Evolutionary conservation across 75 land plant species (phyloP), one percentile per base, ranked within the genome.

Genomic region (Pseudotsuga menziesii): DNA sequence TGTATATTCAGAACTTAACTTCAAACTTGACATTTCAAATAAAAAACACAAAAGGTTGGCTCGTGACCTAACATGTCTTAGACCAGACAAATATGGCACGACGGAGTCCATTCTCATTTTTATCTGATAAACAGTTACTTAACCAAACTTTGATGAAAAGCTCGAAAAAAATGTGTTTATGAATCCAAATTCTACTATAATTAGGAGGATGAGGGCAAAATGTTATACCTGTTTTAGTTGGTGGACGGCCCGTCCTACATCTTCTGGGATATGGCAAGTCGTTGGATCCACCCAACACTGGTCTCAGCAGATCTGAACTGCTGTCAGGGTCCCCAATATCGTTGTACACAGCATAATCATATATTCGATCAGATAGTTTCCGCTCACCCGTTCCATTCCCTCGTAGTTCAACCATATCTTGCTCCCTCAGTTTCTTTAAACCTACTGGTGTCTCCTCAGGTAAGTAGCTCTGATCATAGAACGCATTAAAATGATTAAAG

Each of bases 311-410:
- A 1, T 79, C 62, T 16, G 54, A 14, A 44, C 57, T 44, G 0
- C 25, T 56, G 56, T 92, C 92, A 5, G 92, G 92, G 41, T 87
- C 59, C 4, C 94, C 94, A 19, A 92, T 56, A 57, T 92, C 94
- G 73, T 92, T 90, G 76, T 92, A 92, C 1, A 72, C 73, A 22
- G 78, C 90, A 67, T 92, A 92, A 57, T 90, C 94, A 56, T 92
- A 90, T 16, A 90, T 87, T 23, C 90, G 82, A 13, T 92, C 92
- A 1, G 1, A 23, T 1, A 3, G 15, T 56, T 86, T 79, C 19
- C 90, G 75, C 39, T 79, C 78, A 20, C 87, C 92, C 56, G 27
- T 69, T 8, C 88, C 90, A 73, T 73, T 73, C 5, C 94, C 94
- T 64, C 88, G 63, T 1, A 86, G 60, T 20, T 36, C 39, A 14